These are phyloP conservation scores for Quercus suber DNA, from an alignment of 306 rosid genomes.

Conservation along the genomic window DNA sequence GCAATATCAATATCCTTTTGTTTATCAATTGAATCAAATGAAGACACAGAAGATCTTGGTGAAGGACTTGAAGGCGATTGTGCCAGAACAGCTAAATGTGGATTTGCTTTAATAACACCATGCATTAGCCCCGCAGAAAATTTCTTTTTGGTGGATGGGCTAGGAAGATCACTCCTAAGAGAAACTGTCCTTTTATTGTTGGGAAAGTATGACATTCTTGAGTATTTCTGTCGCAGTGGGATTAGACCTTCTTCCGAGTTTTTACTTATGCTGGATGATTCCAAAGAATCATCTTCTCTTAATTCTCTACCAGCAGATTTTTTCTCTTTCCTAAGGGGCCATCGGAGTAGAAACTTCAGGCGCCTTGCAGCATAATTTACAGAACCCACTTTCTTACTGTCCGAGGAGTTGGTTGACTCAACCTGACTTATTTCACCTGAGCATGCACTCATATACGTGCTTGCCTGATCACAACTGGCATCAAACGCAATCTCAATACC, in stretches of 20 bases:
- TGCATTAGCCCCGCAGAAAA: slow-evolving; percentile 70
- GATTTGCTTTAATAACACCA: slow-evolving; percentile 72
- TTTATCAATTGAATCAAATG: slow-evolving; percentile 39
- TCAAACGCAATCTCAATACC: slow-evolving; percentile 62
- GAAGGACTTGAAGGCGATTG: slow-evolving; percentile 36
- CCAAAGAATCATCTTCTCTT: slow-evolving; percentile 45
- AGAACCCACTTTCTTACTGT: slow-evolving; percentile 42
- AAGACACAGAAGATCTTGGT: slow-evolving; percentile 36
- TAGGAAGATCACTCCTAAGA: slow-evolving; percentile 42
- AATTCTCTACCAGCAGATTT: slow-evolving; percentile 25
- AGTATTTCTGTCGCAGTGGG: slow-evolving; percentile 69
- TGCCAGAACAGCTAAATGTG: slow-evolving; percentile 31
- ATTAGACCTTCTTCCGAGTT: slow-evolving; percentile 40
- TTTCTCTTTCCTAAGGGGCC: slow-evolving; percentile 59
- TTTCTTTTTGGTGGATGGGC: slow-evolving; percentile 61
- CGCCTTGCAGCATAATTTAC: slow-evolving; percentile 38
- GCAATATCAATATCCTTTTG: slow-evolving; percentile 33
- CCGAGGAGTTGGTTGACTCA: slow-evolving; percentile 38
- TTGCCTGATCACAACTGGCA: slow-evolving; percentile 38
- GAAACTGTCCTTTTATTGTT: slow-evolving; percentile 55
- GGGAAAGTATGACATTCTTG: slow-evolving; percentile 45
- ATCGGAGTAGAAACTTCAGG: slow-evolving; percentile 61
- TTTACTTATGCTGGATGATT: slow-evolving; percentile 30
- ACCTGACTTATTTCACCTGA: slow-evolving; percentile 42
- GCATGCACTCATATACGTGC: slow-evolving; percentile 34